These are phyloP conservation scores for Trichothecium sympodiale DNA, from an alignment of 2,329 filamentous ascomycete species.

Conservation along the genomic window DNA sequence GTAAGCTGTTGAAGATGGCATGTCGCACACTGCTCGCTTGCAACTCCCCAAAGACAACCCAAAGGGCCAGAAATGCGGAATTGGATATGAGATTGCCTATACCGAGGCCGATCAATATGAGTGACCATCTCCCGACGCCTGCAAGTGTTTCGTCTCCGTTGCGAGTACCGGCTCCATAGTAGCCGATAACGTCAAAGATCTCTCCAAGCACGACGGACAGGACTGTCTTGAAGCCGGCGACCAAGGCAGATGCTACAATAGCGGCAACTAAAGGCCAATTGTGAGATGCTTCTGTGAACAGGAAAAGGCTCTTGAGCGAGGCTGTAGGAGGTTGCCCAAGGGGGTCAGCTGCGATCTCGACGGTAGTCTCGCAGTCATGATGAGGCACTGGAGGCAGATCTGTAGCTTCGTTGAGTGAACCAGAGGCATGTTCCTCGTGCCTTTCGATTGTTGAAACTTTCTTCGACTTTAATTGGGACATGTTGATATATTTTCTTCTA, in stretches of 20 bases:
- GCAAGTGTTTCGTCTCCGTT: conserved; percentile 38
- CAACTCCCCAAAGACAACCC: conserved; percentile 70
- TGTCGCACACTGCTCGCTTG: conserved; percentile 59
- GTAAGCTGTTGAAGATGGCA: conserved; percentile 53
- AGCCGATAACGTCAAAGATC: conserved; percentile 61
- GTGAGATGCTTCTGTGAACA: conserved; percentile 58
- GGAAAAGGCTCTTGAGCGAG: conserved; percentile 47
- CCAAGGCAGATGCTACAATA: conserved; percentile 41
- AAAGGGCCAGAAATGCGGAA: conserved; percentile 54
- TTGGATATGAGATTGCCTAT: conserved; percentile 56
- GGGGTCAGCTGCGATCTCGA: not conserved
- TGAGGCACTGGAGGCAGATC: not conserved
- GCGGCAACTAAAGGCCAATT: conserved; percentile 41
- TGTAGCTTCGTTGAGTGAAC: not conserved
- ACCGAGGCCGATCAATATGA: conserved; percentile 54
- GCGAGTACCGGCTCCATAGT: conserved; percentile 47
- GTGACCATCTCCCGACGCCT: conserved; percentile 46
- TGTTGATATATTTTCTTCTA: no score
- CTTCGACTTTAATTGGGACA: no score
- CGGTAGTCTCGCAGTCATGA: not conserved
- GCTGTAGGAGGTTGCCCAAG: conserved; percentile 7
- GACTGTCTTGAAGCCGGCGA: conserved; percentile 52
- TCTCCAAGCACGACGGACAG: conserved; percentile 62
- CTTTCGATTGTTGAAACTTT: no score
- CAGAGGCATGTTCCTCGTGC: not conserved